These are phyloP conservation scores for Acarospora socialis DNA, from an alignment of 2,329 filamentous ascomycete genomes.

Conservation along the genomic window DNA sequence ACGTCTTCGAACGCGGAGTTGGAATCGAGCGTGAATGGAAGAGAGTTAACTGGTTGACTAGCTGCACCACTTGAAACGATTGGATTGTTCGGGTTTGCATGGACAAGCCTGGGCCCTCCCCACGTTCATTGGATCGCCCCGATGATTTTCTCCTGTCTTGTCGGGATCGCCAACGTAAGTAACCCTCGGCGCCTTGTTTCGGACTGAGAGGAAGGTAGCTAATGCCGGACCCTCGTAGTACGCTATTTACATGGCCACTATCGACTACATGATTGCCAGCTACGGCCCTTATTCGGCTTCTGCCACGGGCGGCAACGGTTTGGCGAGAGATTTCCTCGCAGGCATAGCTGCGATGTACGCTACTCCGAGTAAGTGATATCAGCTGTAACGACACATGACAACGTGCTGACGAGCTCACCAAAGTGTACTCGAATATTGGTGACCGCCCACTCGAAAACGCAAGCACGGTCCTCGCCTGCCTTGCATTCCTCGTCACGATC, in stretches of 20 bases:
- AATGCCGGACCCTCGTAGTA: no score
- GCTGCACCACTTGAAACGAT: constrained; percentile 44
- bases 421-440: no score
- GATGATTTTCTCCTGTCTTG: constrained; percentile 44
- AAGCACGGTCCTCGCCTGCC: constrained; percentile 32
- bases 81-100: constrained; percentile 49
- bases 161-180: constrained; percentile 53
- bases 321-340: constrained; percentile 50
- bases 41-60: no score
- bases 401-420: no score
- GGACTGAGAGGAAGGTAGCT: no score
- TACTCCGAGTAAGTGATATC: constrained; percentile 41
- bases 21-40: no score
- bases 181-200: no score
- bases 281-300: constrained; percentile 53
- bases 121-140: constrained; percentile 49
- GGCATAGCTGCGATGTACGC: constrained; percentile 49
- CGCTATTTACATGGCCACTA: constrained; percentile 50
- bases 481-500: constrained; percentile 46
- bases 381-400: no score
- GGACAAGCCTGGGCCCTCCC: constrained; percentile 41
- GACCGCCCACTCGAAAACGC: no score
- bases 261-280: constrained; percentile 54
- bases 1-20: no score
- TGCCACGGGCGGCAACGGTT: constrained; percentile 53